phyloP scores from a whole-genome alignment of 169 alveolate genomes.

The Plasmodium coatneyi region DNA sequence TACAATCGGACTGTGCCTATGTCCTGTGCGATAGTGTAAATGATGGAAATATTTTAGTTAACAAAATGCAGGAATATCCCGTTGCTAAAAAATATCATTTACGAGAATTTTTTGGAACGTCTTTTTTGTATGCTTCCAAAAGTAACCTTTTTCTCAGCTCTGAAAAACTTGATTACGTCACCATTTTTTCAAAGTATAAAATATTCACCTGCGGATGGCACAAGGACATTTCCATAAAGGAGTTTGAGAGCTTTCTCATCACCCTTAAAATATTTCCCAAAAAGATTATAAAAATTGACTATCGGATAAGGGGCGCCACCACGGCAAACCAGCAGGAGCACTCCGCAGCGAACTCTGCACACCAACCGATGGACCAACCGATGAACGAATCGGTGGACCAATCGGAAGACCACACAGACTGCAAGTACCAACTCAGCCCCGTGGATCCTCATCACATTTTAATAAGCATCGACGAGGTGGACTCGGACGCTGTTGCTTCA shows the following conservation, averaged over 20 bases:
- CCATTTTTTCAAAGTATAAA: constrained; percentile 71
- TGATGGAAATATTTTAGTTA: constrained; percentile 80
- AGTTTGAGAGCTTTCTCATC: constrained; percentile 79
- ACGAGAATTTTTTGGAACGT: constrained; percentile 81
- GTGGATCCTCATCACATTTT: constrained; percentile 34
- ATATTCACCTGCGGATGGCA: constrained; percentile 88
- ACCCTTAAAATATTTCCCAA: constrained; percentile 84
- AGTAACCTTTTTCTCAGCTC: constrained; percentile 46
- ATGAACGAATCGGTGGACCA: not conserved
- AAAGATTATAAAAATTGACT: constrained; percentile 75
- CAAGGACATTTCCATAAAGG: constrained; percentile 82
- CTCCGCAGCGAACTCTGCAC: not conserved
- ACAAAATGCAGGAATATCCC: constrained; percentile 85
- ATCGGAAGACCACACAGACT: not conserved
- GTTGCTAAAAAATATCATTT: constrained; percentile 83
- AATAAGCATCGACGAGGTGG: constrained; percentile 30
- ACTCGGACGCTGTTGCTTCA: not conserved
- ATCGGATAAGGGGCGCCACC: not conserved
- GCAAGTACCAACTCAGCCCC: not conserved
- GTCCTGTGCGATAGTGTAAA: constrained; percentile 77
- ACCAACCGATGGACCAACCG: not conserved
- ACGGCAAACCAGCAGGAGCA: not conserved
- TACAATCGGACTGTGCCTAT: constrained; percentile 85
- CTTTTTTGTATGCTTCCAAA: constrained; percentile 83
- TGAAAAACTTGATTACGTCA: constrained; percentile 52